A percentile compares a stretch with the other conserved stretches of the same genome.
Evolutionary conservation across 1,139 yeast genomes (phyloP).

Genomic region (Candida labiduridarum): DNA sequence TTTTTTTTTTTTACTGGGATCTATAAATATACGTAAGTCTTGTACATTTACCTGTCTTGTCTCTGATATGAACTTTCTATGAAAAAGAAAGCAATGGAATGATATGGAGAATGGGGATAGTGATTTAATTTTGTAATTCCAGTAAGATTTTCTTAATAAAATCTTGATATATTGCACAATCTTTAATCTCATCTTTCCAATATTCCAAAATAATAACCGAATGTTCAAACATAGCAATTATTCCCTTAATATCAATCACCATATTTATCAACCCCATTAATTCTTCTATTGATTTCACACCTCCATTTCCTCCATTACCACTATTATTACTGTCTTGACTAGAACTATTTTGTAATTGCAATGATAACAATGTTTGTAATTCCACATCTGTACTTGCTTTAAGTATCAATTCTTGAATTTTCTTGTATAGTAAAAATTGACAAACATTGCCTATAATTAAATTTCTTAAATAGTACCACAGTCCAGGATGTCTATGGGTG

Average conservation of each 20-base stretch:
- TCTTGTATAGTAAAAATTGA: conserved; percentile 40
- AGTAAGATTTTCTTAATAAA: conserved; percentile 27
- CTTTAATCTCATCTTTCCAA: conserved; percentile 42
- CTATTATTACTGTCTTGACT: neutral
- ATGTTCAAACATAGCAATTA: conserved; percentile 33
- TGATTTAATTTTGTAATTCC: neutral
- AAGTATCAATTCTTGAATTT: conserved; percentile 27
- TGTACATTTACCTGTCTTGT: no score
- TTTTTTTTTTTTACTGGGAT: no score
- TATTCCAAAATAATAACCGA: conserved; percentile 34
- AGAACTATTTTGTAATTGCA: conserved; percentile 1
- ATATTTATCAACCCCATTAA: conserved; percentile 20
- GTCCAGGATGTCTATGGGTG: conserved; percentile 46
- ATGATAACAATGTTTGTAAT: conserved; percentile 11
- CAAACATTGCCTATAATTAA: conserved; percentile 41
- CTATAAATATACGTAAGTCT: no score
- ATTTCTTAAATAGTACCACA: conserved; percentile 45
- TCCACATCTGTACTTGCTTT: conserved; percentile 12
- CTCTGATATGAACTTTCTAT: no score
- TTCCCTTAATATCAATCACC: conserved; percentile 27
- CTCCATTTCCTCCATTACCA: neutral
- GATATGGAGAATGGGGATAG: no score
- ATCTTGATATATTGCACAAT: conserved; percentile 33
- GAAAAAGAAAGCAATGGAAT: no score
- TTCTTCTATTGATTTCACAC: conserved; percentile 13